Evolutionary conservation across 2,329 filamentous ascomycete genomes (phyloP), one percentile per base, ranked within the genome.

Genomic region (Uncinocarpus reesii): DNA sequence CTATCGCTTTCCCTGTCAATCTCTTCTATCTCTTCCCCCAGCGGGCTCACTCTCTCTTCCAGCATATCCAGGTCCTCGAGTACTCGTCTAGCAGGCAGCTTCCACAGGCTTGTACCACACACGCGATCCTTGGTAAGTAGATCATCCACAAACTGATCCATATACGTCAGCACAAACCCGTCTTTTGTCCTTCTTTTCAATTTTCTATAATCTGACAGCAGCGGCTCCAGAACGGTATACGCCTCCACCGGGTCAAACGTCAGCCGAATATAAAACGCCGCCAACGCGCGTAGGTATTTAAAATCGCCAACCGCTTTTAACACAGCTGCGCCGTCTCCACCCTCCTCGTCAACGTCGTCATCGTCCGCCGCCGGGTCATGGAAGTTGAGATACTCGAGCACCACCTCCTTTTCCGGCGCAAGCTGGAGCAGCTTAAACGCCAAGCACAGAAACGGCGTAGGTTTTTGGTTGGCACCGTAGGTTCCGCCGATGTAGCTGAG

Each of bases 131-230:
- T 94, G 0, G 79, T 84, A 53, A 98, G 71, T 55, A 98, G 68
- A 53, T 95, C 88, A 64, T 98, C 92, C 48, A 96, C 80, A 64
- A 98, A 96, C 58, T 90, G 83, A 65, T 98, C 92, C 67, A 98
- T 74, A 60, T 78, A 84, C 2, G 86, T 92, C 57, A 98, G 65
- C 10, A 71, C 74, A 54, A 85, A 89, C 1, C 85, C 84, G 23
- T 80, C 78, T 54, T 87, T 79, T 11, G 81, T 83, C 57, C 84
- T 77, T 52, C 87, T 73, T 65, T 84, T 80, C 65, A 98, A 62
- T 69, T 96, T 98, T 57, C 92, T 74, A 55, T 78, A 77, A 62
- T 98, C 92, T 52, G 79, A 78, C 43, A 98, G 70, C 49, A 85
- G 81, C 23, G 87, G 86, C 70, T 98, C 92, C 36, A 98, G 71